Base-by-base conservation (phyloP, 2,329 filamentous ascomycete genomes). In the Cercospora sp. region DNA sequence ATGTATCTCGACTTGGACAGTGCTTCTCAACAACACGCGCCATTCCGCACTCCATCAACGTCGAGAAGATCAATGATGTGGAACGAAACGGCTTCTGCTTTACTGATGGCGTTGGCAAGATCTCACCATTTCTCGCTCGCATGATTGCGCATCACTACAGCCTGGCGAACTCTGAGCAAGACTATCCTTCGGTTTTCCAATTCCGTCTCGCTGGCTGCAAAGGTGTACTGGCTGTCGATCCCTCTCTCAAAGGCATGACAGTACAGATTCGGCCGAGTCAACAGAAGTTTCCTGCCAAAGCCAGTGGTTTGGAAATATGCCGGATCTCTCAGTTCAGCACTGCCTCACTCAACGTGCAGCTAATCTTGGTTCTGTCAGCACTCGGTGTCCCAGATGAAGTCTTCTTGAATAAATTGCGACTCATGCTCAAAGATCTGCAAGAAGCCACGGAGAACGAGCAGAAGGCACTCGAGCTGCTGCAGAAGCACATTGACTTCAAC, bases 151-250 rank as follows among this genome's bases (percentile, higher is more conserved):
- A 87, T 13, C 90, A 95, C 71, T 87, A 96, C 69, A 85, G 85
- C 0, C 77, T 93, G 31, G 80, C 83, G 20, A 84, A 84, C 12
- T 79, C 85, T 1, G 80, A 80, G 6, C 48, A 70, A 0, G 80
- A 84, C 1, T 80, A 85, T 4, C 94, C 95, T 0, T 96, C 93
- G 0, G 91, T 92, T 0, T 94, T 92, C 72, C 95, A 99, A 74
- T 97, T 98, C 75, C 91, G 95, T 7, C 88, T 97, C 74, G 94
- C 92, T 8, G 95, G 95, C 1, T 94, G 90, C 80, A 99, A 99
- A 80, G 95, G 95, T 0, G 89, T 99, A 13, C 83, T 99, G 18
- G 88, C 89, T 0, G 84, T 93, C 3, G 94, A 92, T 80, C 87
- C 91, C 0, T 58, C 63, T 2, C 67, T 80, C 13, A 85, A 90